Conservation (phyloP, 345 rosid species). For the Viola odorata region DNA sequence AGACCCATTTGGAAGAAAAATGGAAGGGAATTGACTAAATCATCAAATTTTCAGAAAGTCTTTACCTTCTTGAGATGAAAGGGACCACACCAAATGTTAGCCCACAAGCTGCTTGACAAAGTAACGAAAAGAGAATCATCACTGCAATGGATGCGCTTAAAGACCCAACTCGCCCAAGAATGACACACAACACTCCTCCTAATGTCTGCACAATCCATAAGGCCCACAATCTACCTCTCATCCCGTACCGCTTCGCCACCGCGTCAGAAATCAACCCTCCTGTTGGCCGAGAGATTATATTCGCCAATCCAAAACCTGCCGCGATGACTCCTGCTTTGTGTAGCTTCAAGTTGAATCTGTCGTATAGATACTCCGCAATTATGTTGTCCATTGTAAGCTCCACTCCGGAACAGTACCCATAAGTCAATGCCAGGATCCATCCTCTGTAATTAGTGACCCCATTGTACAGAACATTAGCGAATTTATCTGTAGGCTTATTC, state of each 20-base stretch:
- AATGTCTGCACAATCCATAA: constrained; percentile 68
- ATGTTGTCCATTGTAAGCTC: constrained; percentile 82
- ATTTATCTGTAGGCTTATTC: constrained; percentile 52
- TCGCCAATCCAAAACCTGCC: constrained; percentile 83
- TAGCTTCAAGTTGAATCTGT: constrained; percentile 63
- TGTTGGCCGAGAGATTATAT: constrained; percentile 62
- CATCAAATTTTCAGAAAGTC: no score
- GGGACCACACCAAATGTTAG: constrained; percentile 91
- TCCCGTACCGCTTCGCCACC: constrained; percentile 59
- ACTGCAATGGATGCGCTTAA: constrained; percentile 43
- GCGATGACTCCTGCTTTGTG: constrained; percentile 84
- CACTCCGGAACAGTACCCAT: constrained; percentile 89
- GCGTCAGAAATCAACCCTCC: constrained; percentile 71
- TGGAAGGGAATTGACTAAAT: no score
- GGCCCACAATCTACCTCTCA: constrained; percentile 87
- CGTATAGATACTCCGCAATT: constrained; percentile 81
- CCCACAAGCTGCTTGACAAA: constrained; percentile 86
- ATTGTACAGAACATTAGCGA: constrained; percentile 38
- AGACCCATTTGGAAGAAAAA: no score
- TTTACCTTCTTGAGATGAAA: constrained; percentile 59
- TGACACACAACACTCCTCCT: constrained; percentile 63
- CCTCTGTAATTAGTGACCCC: constrained; percentile 88
- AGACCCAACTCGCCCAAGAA: constrained; percentile 45
- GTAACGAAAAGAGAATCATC: constrained; percentile 68
- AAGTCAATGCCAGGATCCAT: constrained; percentile 82